Percentiles rank a stretch among this genome's conserved stretches.
Evolutionary conservation across 768 basidiomycete species (phyloP).

Genomic region (Thelephora ganbajun): DNA sequence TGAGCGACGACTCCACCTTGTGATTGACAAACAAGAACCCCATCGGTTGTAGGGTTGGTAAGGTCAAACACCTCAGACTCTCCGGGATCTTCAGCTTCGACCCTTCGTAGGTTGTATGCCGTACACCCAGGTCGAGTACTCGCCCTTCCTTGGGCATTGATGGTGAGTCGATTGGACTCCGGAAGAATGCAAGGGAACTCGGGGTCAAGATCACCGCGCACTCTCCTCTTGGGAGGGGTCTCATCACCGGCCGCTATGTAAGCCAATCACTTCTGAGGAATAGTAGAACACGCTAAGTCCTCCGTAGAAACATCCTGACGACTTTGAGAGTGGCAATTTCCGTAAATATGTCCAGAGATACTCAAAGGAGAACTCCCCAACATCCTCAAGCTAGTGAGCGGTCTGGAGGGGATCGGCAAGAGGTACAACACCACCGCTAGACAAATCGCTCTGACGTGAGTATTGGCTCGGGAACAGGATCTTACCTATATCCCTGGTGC

Average conservation of each 20-base stretch:
- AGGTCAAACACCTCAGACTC: slow-evolving; percentile 20
- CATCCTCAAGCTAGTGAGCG: slow-evolving; percentile 17
- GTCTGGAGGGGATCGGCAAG: slow-evolving; percentile 10
- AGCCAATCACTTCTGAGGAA: slow-evolving; percentile 1
- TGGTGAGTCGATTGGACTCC: slow-evolving; percentile 17
- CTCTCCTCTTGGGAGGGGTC: slow-evolving; percentile 34
- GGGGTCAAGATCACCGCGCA: too few species aligned
- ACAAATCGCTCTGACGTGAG: slow-evolving; percentile 21
- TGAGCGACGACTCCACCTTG: too few species aligned
- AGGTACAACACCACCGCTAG: slow-evolving; percentile 16
- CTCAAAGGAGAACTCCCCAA: slow-evolving; percentile 18
- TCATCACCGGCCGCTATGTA: slow-evolving; percentile 32
- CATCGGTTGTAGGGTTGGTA: slow-evolving; percentile 14
- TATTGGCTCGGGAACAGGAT: too few species aligned
- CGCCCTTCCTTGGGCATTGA: slow-evolving; percentile 24
- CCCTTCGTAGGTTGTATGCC: slow-evolving; percentile 10
- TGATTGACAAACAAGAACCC: slow-evolving; percentile 9
- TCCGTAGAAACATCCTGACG: slow-evolving; percentile 22
- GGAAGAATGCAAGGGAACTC: too few species aligned
- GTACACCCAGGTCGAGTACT: slow-evolving; percentile 25
- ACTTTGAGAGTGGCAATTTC: slow-evolving; percentile 27
- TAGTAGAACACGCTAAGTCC: too few species aligned
- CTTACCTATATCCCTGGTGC: too few species aligned
- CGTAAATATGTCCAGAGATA: slow-evolving; percentile 13
- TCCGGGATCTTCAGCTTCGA: too few species aligned